Conservation (phyloP, 106 monocot species). For the Triglochin maritima region DNA sequence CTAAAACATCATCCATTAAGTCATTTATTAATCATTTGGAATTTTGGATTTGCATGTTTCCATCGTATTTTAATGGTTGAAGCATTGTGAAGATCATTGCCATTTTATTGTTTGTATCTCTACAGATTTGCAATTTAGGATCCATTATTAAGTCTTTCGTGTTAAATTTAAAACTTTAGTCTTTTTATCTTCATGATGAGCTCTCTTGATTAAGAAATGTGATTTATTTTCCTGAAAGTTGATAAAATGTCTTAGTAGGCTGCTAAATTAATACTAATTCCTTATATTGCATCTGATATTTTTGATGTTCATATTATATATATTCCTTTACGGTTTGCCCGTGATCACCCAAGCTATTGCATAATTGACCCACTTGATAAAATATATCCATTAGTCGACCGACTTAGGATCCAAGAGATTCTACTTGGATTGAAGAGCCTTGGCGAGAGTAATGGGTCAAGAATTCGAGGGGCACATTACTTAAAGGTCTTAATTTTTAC, state of each 20-base stretch:
- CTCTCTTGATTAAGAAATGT: too few species aligned
- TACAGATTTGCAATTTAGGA: not conserved
- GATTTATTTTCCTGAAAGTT: too few species aligned
- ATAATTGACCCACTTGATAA: constrained; percentile 68
- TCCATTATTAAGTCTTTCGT: too few species aligned
- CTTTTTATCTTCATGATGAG: too few species aligned
- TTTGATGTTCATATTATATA: not conserved
- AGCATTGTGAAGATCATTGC: too few species aligned
- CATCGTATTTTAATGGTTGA: too few species aligned
- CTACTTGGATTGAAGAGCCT: constrained; percentile 50
- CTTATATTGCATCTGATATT: not conserved
- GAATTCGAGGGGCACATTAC: constrained; percentile 62
- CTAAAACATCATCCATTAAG: too few species aligned
- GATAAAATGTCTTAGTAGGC: too few species aligned
- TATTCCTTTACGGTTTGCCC: constrained; percentile 35
- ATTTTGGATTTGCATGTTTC: too few species aligned
- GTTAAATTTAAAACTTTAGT: too few species aligned
- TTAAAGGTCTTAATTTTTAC: constrained; percentile 40
- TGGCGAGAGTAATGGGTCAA: constrained; percentile 19
- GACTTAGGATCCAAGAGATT: constrained; percentile 74
- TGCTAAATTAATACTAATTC: too few species aligned
- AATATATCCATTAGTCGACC: constrained; percentile 80
- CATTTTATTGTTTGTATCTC: not conserved
- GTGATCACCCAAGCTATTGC: constrained; percentile 44
- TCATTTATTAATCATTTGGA: too few species aligned